These are phyloP conservation scores for Calocera viscosa DNA, from an alignment of 768 basidiomycete species.

Conservation along the genomic window DNA sequence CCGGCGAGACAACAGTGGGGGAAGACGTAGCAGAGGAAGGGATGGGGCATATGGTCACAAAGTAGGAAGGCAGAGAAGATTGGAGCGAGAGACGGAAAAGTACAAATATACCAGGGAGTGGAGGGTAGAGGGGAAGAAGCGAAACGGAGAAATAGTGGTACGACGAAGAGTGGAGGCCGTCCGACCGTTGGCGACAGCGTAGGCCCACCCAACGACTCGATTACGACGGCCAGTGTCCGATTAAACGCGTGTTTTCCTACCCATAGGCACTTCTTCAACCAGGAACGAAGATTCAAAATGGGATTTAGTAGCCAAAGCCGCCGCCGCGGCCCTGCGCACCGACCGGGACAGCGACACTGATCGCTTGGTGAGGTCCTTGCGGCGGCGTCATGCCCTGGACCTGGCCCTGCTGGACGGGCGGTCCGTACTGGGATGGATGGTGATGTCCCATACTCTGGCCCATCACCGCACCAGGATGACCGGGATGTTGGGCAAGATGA, in stretches of 20 bases:
- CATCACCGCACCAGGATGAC: background rate
- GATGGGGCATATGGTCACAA: background rate
- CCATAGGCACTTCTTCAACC: background rate
- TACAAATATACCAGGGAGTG: conserved; percentile 1
- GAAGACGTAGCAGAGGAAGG: background rate
- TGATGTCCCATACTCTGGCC: background rate
- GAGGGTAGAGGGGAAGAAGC: background rate
- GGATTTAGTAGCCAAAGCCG: background rate
- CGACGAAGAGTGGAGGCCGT: background rate
- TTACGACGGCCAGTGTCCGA: background rate
- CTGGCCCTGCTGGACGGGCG: background rate
- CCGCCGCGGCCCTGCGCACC: background rate
- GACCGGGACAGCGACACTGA: background rate
- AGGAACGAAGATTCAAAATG: background rate
- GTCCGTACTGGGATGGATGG: background rate
- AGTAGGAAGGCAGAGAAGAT: background rate
- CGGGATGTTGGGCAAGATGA: background rate
- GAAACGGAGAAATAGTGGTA: background rate
- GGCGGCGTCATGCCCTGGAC: background rate
- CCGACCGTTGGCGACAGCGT: background rate
- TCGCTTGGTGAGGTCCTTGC: background rate
- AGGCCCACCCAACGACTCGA: background rate
- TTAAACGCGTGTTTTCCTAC: background rate
- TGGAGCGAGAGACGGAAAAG: background rate
- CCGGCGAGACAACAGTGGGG: conserved; percentile 7